Evolutionary conservation across 768 basidiomycete genomes (phyloP).

Genomic region (Rickenella mellea): DNA sequence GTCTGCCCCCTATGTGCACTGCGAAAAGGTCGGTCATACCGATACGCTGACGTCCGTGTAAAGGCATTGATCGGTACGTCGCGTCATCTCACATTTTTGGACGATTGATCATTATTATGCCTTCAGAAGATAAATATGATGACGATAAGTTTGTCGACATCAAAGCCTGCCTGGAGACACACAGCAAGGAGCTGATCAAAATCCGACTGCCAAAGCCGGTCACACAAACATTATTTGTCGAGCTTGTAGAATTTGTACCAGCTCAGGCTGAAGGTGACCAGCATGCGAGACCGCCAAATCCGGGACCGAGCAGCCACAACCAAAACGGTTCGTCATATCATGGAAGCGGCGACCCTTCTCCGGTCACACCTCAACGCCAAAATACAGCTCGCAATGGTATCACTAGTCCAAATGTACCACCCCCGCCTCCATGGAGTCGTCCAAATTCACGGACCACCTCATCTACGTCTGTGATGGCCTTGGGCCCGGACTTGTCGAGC

Average conservation of each 20-base stretch:
- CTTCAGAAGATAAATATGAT: constrained; percentile 34
- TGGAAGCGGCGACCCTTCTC: neutral
- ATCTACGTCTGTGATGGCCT: too few relatives aligned
- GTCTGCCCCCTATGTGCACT: constrained; percentile 69
- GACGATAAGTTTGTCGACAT: constrained; percentile 61
- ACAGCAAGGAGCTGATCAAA: constrained; percentile 63
- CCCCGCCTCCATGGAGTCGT: neutral
- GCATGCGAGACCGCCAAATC: constrained; percentile 13
- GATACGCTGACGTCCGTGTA: constrained; percentile 69
- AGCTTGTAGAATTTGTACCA: constrained; percentile 56
- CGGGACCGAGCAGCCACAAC: constrained; percentile 8
- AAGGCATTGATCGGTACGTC: constrained; percentile 49
- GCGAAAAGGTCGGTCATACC: constrained; percentile 61
- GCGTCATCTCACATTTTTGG: constrained; percentile 1
- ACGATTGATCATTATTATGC: constrained; percentile 8
- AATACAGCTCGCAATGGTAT: neutral
- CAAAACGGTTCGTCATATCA: neutral
- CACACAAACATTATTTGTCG: constrained; percentile 62
- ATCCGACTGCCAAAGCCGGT: constrained; percentile 57
- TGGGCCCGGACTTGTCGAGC: too few relatives aligned
- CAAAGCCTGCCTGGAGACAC: constrained; percentile 63
- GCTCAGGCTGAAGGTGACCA: constrained; percentile 35
- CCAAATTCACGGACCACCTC: too few relatives aligned
- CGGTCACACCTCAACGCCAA: neutral
- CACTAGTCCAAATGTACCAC: neutral